A percentile compares a stretch with the other conserved stretches of the same genome.
Conservation (phyloP, 805 yeast genomes). For the Clavispora phyllophila region DNA sequence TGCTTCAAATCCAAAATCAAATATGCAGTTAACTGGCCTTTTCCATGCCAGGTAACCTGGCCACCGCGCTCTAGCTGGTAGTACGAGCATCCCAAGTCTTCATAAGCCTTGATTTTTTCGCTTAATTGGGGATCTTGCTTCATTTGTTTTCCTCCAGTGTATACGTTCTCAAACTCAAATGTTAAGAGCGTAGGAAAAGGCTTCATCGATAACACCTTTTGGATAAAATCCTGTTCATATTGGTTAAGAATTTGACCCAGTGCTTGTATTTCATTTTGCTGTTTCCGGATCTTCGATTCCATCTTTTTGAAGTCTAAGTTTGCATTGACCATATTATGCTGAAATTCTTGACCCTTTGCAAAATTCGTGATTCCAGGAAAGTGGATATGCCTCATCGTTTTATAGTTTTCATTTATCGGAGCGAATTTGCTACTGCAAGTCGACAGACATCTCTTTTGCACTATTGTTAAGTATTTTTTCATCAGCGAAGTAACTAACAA, state of each 20-base stretch:
- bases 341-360: constrained; percentile 49
- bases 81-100: constrained; percentile 48
- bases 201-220: constrained; percentile 37
- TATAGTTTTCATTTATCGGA: constrained; percentile 30
- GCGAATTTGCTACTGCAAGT: constrained; percentile 22
- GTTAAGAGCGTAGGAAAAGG: constrained; percentile 70
- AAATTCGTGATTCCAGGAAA: constrained; percentile 38
- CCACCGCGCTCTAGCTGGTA: constrained; percentile 91
- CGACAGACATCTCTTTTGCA: constrained; percentile 11
- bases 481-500: not conserved
- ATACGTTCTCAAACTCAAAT: constrained; percentile 80
- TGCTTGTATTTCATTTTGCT: constrained; percentile 31
- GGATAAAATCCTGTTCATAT: constrained; percentile 42
- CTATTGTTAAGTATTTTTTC: not conserved
- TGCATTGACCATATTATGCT: constrained; percentile 50
- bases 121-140: constrained; percentile 41
- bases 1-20: constrained; percentile 61
- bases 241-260: constrained; percentile 41
- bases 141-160: constrained; percentile 89
- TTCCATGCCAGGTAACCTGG: constrained; percentile 93
- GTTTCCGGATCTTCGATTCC: constrained; percentile 42
- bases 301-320: constrained; percentile 53
- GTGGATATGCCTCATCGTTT: constrained; percentile 36
- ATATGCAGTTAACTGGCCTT: constrained; percentile 88
- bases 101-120: constrained; percentile 22